Evolutionary conservation across 169 alveolate genomes (phyloP).

Genomic region (Plasmodium inui): DNA sequence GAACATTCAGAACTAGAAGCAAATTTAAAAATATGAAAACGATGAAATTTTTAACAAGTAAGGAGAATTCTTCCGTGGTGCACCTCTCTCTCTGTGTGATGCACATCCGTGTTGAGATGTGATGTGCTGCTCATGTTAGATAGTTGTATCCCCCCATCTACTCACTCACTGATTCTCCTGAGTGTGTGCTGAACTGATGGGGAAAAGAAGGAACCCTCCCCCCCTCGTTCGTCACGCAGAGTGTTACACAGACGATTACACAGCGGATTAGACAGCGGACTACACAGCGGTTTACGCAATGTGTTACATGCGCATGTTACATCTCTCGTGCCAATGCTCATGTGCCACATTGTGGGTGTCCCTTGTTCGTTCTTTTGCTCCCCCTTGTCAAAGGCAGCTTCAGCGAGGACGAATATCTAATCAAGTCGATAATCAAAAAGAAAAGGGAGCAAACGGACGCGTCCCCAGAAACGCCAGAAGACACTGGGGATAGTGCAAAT

Average conservation of each 20-base stretch:
- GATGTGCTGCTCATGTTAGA: background rate
- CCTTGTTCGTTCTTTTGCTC: background rate
- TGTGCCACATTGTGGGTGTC: background rate
- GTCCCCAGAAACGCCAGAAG: background rate
- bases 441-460: slow-evolving; percentile 49
- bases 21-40: slow-evolving; percentile 66
- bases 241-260: too few relatives aligned
- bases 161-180: background rate
- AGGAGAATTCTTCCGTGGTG: background rate
- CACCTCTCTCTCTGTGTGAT: background rate
- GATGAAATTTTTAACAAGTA: slow-evolving; percentile 73
- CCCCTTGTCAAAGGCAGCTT: slow-evolving; percentile 47
- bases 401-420: slow-evolving; percentile 70
- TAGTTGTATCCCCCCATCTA: background rate
- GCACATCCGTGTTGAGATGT: background rate
- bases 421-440: slow-evolving; percentile 62
- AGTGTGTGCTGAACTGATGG: background rate
- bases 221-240: background rate
- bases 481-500: slow-evolving; percentile 4
- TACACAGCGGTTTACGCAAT: too few relatives aligned
- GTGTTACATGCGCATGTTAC: background rate
- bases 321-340: background rate
- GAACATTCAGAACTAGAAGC: slow-evolving; percentile 56
- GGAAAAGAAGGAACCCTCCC: background rate
- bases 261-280: too few relatives aligned